Evolutionary conservation across 164 flowering plant genomes (phyloP).

Genomic region (Berberis thunbergii): DNA sequence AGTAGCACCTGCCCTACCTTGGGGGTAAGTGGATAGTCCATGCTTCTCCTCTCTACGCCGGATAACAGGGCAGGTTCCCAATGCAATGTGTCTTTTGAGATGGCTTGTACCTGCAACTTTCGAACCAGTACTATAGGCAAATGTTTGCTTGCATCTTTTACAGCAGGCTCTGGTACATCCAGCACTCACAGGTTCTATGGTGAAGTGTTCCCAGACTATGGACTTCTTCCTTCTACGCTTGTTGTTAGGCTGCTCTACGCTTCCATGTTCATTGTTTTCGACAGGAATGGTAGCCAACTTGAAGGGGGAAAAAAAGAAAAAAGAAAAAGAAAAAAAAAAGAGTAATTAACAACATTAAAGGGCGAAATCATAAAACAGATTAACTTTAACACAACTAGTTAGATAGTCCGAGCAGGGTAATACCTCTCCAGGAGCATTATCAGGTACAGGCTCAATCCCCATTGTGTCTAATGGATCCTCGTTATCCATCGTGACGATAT

Average conservation of each 20-base stretch:
- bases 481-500: too few species aligned
- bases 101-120: conserved; percentile 87
- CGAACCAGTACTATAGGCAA: conserved; percentile 69
- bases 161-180: conserved; percentile 64
- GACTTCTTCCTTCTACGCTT: conserved; percentile 76
- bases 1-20: conserved; percentile 15
- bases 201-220: conserved; percentile 86
- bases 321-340: too few species aligned
- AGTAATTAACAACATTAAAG: background rate
- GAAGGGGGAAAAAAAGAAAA: background rate
- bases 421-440: too few species aligned
- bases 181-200: conserved; percentile 33
- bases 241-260: conserved; percentile 31
- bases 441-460: too few species aligned
- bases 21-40: conserved; percentile 30
- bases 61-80: conserved; percentile 55
- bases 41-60: conserved; percentile 43
- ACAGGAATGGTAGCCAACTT: conserved; percentile 15
- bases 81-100: conserved; percentile 68
- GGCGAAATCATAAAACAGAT: background rate
- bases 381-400: background rate
- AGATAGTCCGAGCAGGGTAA: background rate
- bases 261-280: conserved; percentile 25
- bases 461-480: too few species aligned
- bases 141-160: conserved; percentile 68